phyloP scores from a whole-genome alignment of 805 yeast genomes.

The Metschnikowia vanudenii region DNA sequence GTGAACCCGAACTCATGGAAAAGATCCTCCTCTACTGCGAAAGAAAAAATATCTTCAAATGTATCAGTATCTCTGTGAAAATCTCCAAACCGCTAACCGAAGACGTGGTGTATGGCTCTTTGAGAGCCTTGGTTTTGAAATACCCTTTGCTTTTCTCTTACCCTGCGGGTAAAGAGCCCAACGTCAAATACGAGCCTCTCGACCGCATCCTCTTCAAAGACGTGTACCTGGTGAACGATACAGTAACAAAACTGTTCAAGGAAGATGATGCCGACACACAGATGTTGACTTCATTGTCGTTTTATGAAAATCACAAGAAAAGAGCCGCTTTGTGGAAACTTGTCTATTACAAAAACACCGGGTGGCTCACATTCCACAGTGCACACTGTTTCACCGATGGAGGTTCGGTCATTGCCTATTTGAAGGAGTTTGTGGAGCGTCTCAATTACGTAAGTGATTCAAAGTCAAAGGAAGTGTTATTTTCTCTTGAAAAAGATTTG shows the following conservation, averaged over 20 bases:
- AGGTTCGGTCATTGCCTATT: constrained; percentile 11
- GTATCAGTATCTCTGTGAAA: constrained; percentile 10
- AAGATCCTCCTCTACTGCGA: constrained; percentile 10
- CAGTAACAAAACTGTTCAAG: neutral
- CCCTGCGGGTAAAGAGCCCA: constrained; percentile 9
- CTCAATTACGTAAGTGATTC: constrained; percentile 1
- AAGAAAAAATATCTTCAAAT: constrained; percentile 8
- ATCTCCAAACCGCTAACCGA: constrained; percentile 6
- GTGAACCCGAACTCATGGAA: constrained; percentile 9
- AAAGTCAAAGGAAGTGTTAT: constrained; percentile 1
- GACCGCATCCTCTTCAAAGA: constrained; percentile 7
- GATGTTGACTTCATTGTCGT: constrained; percentile 1
- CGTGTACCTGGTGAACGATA: constrained; percentile 4
- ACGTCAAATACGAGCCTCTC: constrained; percentile 10
- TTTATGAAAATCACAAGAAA: constrained; percentile 1
- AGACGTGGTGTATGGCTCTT: constrained; percentile 5
- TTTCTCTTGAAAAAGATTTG: constrained; percentile 7
- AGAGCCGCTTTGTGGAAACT: constrained; percentile 9
- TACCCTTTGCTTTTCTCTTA: constrained; percentile 12
- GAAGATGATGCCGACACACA: neutral
- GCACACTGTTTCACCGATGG: constrained; percentile 13
- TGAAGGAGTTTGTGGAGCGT: constrained; percentile 11
- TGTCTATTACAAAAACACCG: constrained; percentile 7
- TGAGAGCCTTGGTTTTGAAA: constrained; percentile 11
- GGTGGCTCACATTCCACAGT: constrained; percentile 12